phyloP scores from a whole-genome alignment of 495 filamentous ascomycete genomes.

The Xylaria grammica region DNA sequence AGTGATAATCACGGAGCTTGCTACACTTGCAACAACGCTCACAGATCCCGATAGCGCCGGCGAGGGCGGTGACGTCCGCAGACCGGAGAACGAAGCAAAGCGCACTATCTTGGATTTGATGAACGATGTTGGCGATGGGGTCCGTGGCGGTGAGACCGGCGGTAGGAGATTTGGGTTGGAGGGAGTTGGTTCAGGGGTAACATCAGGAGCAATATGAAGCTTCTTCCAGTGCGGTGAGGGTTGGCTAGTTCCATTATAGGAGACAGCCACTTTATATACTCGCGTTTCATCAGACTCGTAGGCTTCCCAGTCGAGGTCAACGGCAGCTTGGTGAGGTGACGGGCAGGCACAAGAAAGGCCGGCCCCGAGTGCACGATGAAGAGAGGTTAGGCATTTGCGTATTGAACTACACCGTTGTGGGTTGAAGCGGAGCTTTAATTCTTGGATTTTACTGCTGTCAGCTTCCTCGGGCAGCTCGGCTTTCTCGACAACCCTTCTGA shows the following conservation, averaged over 20 bases:
- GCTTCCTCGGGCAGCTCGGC: neutral
- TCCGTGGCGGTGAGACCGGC: neutral
- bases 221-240: neutral
- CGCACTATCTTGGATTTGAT: constrained; percentile 5
- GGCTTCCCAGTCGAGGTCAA: constrained; percentile 4
- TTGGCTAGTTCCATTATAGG: neutral
- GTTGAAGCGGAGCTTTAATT: constrained; percentile 9
- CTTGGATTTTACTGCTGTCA: neutral
- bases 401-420: neutral
- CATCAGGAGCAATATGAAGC: neutral
- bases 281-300: neutral
- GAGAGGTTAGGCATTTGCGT: neutral
- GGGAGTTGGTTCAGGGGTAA: neutral
- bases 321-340: constrained; percentile 5
- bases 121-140: neutral
- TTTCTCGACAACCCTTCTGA: constrained; percentile 7
- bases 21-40: neutral
- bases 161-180: neutral
- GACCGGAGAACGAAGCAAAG: neutral
- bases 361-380: neutral
- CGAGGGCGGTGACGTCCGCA: neutral
- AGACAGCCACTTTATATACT: neutral
- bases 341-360: constrained; percentile 1
- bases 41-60: neutral
- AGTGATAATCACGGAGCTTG: neutral